These are phyloP conservation scores for Phaeosphaeriaceae sp. DNA, from an alignment of 2,329 filamentous ascomycete species.

Conservation along the genomic window DNA sequence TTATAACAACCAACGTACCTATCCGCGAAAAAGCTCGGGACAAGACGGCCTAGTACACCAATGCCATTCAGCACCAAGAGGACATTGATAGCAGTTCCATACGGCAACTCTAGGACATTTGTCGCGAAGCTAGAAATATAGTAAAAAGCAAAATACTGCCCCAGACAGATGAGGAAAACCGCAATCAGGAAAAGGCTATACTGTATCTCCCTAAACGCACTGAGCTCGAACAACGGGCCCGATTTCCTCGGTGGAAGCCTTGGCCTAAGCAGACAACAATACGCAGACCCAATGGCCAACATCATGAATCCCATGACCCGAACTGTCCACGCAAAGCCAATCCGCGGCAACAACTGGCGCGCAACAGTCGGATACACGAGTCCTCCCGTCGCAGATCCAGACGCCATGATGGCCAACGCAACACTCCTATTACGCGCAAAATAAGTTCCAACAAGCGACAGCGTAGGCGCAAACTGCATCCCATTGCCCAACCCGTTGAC, in stretches of 20 bases:
- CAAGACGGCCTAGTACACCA: constrained; percentile 61
- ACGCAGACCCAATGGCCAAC: constrained; percentile 50
- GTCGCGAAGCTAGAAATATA: constrained; percentile 52
- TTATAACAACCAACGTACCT: constrained; percentile 62
- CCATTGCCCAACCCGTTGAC: constrained; percentile 44
- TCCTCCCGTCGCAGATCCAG: constrained; percentile 67
- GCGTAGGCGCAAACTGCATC: constrained; percentile 42
- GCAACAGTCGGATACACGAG: constrained; percentile 67
- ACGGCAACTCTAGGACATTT: constrained; percentile 55
- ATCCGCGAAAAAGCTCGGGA: constrained; percentile 63
- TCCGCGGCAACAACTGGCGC: constrained; percentile 60
- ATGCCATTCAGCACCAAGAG: constrained; percentile 65
- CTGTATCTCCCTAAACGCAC: constrained; percentile 50
- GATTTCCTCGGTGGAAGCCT: constrained; percentile 52
- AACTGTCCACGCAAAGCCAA: constrained; percentile 72
- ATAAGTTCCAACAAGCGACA: constrained; percentile 56
- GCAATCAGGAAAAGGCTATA: constrained; percentile 48
- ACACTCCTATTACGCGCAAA: constrained; percentile 65
- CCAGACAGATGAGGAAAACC: constrained; percentile 43
- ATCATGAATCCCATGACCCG: constrained; percentile 67
- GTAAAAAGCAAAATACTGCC: constrained; percentile 54
- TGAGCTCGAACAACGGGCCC: constrained; percentile 51
- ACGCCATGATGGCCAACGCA: constrained; percentile 65
- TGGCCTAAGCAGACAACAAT: constrained; percentile 49
- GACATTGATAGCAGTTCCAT: constrained; percentile 59